Conservation (phyloP, 345 rosid species). For the Cardiospermum halicacabum region DNA sequence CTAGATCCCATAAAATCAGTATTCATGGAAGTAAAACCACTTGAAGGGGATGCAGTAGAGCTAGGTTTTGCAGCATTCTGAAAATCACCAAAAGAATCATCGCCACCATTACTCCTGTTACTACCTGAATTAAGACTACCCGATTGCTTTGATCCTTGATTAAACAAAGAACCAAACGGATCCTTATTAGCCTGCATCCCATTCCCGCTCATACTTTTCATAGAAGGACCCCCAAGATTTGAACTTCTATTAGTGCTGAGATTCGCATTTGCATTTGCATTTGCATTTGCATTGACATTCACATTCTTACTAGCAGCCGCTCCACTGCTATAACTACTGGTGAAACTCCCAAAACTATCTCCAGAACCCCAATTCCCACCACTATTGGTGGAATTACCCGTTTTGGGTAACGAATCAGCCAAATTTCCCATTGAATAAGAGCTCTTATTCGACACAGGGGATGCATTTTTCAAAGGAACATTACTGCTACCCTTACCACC, state of each 20-base stretch:
- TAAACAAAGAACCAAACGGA: conserved; percentile 80
- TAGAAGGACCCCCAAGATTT: conserved; percentile 63
- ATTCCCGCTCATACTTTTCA: conserved; percentile 45
- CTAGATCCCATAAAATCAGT: conserved; percentile 36
- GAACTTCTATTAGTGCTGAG: conserved; percentile 29
- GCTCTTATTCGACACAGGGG: conserved; percentile 37
- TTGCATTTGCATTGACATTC: too few species aligned
- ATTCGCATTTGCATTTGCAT: conserved; percentile 30
- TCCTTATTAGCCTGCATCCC: conserved; percentile 51
- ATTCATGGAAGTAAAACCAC: conserved; percentile 32
- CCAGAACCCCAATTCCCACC: conserved; percentile 46
- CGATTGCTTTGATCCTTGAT: conserved; percentile 56
- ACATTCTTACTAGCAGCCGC: conserved; percentile 21
- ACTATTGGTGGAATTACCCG: conserved; percentile 30
- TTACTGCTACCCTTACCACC: conserved; percentile 44
- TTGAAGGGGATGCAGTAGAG: conserved; percentile 33
- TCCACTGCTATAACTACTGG: conserved; percentile 36
- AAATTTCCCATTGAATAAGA: conserved; percentile 78
- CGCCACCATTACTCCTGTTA: conserved; percentile 33
- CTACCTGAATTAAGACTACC: conserved; percentile 44
- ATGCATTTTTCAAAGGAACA: conserved; percentile 67
- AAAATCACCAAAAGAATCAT: conserved; percentile 50
- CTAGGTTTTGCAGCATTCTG: conserved; percentile 54
- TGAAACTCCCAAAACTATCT: conserved; percentile 28
- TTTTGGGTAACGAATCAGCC: conserved; percentile 74